Conservation (phyloP, 2,329 filamentous ascomycete genomes). For the Colletotrichum cordylinicola region DNA sequence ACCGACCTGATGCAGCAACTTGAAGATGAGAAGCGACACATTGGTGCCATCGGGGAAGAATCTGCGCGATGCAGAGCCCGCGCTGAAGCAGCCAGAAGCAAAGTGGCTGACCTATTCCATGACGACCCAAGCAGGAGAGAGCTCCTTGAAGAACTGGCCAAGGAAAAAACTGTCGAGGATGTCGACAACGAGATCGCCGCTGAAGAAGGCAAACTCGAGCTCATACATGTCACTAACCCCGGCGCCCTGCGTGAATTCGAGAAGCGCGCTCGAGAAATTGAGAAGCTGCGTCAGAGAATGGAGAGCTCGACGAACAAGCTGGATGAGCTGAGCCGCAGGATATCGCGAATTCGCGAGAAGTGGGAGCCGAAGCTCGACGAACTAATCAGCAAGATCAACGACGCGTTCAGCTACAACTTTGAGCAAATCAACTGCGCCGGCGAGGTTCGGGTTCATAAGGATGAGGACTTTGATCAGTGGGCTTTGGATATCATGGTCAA, state of each 20-base stretch:
- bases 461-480: constrained; percentile 94
- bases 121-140: constrained; percentile 43
- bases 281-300: constrained; percentile 63
- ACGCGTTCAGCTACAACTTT: constrained; percentile 93
- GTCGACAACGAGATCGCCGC: constrained; percentile 77
- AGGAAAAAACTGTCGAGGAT: constrained; percentile 62
- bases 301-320: constrained; percentile 61
- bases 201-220: constrained; percentile 76
- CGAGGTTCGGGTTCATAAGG: constrained; percentile 87
- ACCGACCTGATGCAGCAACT: constrained; percentile 60
- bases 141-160: constrained; percentile 48
- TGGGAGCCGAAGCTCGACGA: constrained; percentile 88
- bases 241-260: constrained; percentile 81
- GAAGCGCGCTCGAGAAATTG: constrained; percentile 73
- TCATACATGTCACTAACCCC: constrained; percentile 80
- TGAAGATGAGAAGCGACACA: constrained; percentile 47
- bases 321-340: constrained; percentile 59
- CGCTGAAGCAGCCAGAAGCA: constrained; percentile 38
- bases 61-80: constrained; percentile 39
- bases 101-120: constrained; percentile 45
- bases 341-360: constrained; percentile 68
- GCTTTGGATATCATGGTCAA: constrained; percentile 93
- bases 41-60: constrained; percentile 43
- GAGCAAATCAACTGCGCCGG: constrained; percentile 93
- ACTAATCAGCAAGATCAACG: constrained; percentile 81